Conservation (phyloP, 345 rosid species). For the Crucihimalaya himalaica region DNA sequence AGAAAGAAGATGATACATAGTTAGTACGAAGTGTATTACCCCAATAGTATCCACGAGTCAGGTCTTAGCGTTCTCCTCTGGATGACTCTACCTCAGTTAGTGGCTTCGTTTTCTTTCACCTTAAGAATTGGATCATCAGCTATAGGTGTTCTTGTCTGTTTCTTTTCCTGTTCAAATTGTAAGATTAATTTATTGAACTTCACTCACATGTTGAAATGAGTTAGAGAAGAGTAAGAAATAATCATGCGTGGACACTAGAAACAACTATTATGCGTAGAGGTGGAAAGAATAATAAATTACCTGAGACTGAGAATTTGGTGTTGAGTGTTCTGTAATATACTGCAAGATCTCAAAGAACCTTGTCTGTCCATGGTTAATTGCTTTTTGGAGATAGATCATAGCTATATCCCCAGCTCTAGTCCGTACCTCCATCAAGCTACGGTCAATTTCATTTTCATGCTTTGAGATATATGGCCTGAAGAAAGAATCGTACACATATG, state of each 20-base stretch:
- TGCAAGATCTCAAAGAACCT: conserved; percentile 53
- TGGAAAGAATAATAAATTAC: conserved; percentile 37
- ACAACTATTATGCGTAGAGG: background rate
- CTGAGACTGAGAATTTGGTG: conserved; percentile 44
- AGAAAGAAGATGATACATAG: background rate
- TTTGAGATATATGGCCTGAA: conserved; percentile 50
- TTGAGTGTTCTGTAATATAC: conserved; percentile 47
- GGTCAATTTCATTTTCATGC: conserved; percentile 66
- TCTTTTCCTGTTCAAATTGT: conserved; percentile 31
- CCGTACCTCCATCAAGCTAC: conserved; percentile 52
- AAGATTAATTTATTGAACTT: background rate
- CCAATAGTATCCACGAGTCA: conserved; percentile 43
- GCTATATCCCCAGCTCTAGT: conserved; percentile 50
- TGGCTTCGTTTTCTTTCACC: conserved; percentile 45
- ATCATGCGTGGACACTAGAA: background rate
- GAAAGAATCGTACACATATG: conserved; percentile 55
- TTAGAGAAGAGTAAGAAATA: background rate
- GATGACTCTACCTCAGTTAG: conserved; percentile 31
- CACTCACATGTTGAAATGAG: background rate
- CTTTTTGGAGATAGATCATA: conserved; percentile 49
- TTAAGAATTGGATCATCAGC: conserved; percentile 39
- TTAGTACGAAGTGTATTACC: conserved; percentile 43
- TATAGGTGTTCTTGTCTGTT: conserved; percentile 21
- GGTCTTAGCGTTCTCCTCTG: conserved; percentile 42
- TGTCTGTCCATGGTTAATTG: conserved; percentile 51